Evolutionary conservation across 2,329 filamentous ascomycete genomes (phyloP).

Genomic region (Fusarium domesticum): DNA sequence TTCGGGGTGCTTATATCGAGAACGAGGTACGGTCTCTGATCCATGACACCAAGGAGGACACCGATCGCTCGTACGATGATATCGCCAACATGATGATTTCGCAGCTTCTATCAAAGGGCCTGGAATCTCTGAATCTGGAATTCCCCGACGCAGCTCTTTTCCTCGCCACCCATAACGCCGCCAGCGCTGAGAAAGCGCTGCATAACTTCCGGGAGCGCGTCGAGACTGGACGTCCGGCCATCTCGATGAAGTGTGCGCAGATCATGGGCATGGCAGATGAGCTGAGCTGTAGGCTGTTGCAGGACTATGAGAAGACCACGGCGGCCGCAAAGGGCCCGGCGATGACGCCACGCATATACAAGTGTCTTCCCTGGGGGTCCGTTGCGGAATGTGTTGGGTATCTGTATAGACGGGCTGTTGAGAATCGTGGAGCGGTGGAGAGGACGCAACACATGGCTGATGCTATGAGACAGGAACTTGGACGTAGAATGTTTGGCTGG

Average conservation of each 20-base stretch:
- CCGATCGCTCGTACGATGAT: conserved; percentile 49
- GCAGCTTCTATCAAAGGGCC: conserved; percentile 23
- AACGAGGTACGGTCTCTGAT: conserved; percentile 48
- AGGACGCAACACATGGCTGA: conserved; percentile 31
- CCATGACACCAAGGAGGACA: conserved; percentile 50
- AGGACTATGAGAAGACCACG: conserved; percentile 27
- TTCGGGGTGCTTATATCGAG: conserved; percentile 54
- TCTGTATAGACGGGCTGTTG: conserved; percentile 36
- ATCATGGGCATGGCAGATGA: conserved; percentile 59
- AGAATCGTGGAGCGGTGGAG: conserved; percentile 39
- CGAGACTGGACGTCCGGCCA: conserved; percentile 29
- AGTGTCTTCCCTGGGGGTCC: conserved; percentile 40
- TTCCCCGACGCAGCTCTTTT: conserved; percentile 49
- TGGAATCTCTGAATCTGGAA: neutral
- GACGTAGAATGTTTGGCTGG: conserved; percentile 25
- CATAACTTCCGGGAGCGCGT: conserved; percentile 41
- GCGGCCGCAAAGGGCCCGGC: conserved; percentile 5
- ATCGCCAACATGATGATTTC: conserved; percentile 47
- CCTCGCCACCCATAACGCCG: conserved; percentile 52
- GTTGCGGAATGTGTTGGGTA: conserved; percentile 39
- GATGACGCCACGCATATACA: conserved; percentile 32
- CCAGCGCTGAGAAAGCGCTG: conserved; percentile 41
- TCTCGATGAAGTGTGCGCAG: conserved; percentile 48
- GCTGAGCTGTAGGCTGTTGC: conserved; percentile 48
- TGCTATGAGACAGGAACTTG: conserved; percentile 30